phyloP scores from a whole-genome alignment of 2,329 filamentous ascomycete genomes.

The Colletotrichum acutatum region DNA sequence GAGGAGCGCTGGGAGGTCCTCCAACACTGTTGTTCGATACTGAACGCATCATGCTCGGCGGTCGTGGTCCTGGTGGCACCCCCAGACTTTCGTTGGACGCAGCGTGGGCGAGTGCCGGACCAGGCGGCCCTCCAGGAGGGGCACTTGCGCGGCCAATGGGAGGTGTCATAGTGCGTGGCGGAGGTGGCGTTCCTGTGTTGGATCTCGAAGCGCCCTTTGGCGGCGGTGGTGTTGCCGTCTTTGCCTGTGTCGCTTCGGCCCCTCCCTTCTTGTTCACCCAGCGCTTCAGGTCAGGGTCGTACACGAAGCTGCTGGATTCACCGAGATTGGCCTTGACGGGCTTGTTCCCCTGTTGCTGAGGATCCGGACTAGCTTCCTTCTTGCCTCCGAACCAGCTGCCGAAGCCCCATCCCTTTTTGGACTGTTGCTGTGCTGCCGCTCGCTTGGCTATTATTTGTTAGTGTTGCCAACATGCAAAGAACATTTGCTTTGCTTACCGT shows the following conservation, averaged over 20 bases:
- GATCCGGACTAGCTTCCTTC: slow-evolving; percentile 63
- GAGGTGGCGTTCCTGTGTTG: slow-evolving; percentile 62
- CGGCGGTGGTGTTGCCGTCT: slow-evolving; percentile 80
- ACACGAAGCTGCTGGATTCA: slow-evolving; percentile 92
- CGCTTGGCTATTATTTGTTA: slow-evolving; percentile 65
- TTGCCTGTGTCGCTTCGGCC: slow-evolving; percentile 68
- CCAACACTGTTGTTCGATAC: slow-evolving; percentile 57
- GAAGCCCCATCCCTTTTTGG: slow-evolving; percentile 82
- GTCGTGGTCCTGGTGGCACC: slow-evolving; percentile 36
- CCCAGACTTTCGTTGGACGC: slow-evolving; percentile 50
- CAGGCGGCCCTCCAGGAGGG: slow-evolving; percentile 34
- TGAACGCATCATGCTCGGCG: slow-evolving; percentile 55
- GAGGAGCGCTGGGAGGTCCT: slow-evolving; percentile 61
- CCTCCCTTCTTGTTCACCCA: slow-evolving; percentile 98
- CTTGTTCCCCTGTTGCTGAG: slow-evolving; percentile 59
- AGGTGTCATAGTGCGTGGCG: slow-evolving; percentile 51
- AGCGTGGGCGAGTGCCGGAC: slow-evolving; percentile 41
- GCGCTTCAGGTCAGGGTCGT: slow-evolving; percentile 94
- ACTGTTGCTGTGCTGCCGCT: slow-evolving; percentile 56
- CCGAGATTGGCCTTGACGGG: slow-evolving; percentile 94
- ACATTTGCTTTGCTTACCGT: slow-evolving; percentile 60
- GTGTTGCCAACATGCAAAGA: background rate
- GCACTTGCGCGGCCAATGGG: slow-evolving; percentile 41
- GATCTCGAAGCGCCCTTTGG: slow-evolving; percentile 72
- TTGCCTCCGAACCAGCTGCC: slow-evolving; percentile 85